Evolutionary conservation across 2,329 filamentous ascomycete genomes (phyloP), one percentile per base, ranked within the genome.

Genomic region (Cytospora paraplurivora): DNA sequence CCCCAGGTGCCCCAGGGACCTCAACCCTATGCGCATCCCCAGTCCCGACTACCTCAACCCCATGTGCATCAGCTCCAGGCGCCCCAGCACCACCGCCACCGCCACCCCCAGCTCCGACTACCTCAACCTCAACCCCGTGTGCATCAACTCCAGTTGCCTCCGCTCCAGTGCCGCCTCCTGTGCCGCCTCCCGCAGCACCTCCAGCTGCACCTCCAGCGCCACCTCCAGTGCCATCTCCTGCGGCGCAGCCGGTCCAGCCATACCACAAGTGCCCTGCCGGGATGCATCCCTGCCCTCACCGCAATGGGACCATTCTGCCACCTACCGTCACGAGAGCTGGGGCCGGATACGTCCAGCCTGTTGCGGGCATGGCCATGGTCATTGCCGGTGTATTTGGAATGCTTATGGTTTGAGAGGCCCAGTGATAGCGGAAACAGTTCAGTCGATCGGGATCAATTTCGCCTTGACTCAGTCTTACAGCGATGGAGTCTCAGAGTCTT

Each of bases 281-380:
- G 17, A 15, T 17, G 51, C 56, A 54, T 34, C 56, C 56, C 6
- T 59, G 56, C 33, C 56, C 34, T 13, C 50, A 49, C 34, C 50
- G 37, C 11, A 63, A 56, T n/a, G 56, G 19, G 19, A 54, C 21
- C 12, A 37, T 34, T 32, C 13, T 27, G 47, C 35, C 56, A 34
- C 44, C 12, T 5, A 52, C 34, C 19, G 57, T 64, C 10, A 37
- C 38, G 11, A 54, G 21, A 7, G 59, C 51, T 15, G 59, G 11
- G n/a, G 33, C 51, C 6, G 19, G 3, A 17, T n/a, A 49, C 7
- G 7, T 13, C 10, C 13, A 19, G 32, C 51, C 38, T 21, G 38
- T 2, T 19, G 10, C 38, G 15, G 11, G 13, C 33, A 17, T 32
- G 38, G 33, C 27, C 38, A 44, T 61, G 51, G 27, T 55, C 11